Base-by-base conservation (phyloP, 768 basidiomycete species). In the Phaffia australis region DNA sequence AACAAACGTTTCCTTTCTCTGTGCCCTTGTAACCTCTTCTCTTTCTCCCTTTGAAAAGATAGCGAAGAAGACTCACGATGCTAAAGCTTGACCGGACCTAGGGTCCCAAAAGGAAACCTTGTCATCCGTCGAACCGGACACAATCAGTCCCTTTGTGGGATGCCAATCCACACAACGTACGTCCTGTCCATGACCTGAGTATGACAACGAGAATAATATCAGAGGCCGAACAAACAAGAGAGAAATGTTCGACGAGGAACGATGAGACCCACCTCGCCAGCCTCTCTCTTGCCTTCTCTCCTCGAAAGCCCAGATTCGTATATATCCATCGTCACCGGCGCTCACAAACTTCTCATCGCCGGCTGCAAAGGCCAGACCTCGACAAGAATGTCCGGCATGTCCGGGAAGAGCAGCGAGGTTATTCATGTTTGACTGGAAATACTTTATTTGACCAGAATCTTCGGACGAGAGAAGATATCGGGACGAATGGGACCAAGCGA, bases 81-180 rank as follows among this genome's bases (percentile, higher is more conserved):
- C 95, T 6, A 99, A 81, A 14, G 86, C 84, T 0, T 88, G 92
- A 47, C 88, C 89, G 14, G 89, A 90, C 48, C 95, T 82, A 25
- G 95, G 95, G 75, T 99, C 95, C 95, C 95, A 99, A 78, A 99
- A 99, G 73, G 98, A 98, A 77, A 98, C 90, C 71, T 90, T 83
- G 76, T 97, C 95, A 77, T 99, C 95, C 77, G 98, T 98, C 72
- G 89, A 90, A 29, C 95, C 95, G 3, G 89, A 92, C 6, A 88
- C 91, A 25, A 99, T 82, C 11, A 99, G 80, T 14, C 94, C 94
- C 77, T 98, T 97, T 0, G 87, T 89, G 5, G 92, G 91, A 78
- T 99, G 95, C 95, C 95, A 99, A 79, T 97, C 87, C 0, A 97
- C 91, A 68, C 91, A 95, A 74, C 93, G 88, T 25, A 99, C 95